Conservation (phyloP, 257 asterid genomes). For the Solanum rostratum region DNA sequence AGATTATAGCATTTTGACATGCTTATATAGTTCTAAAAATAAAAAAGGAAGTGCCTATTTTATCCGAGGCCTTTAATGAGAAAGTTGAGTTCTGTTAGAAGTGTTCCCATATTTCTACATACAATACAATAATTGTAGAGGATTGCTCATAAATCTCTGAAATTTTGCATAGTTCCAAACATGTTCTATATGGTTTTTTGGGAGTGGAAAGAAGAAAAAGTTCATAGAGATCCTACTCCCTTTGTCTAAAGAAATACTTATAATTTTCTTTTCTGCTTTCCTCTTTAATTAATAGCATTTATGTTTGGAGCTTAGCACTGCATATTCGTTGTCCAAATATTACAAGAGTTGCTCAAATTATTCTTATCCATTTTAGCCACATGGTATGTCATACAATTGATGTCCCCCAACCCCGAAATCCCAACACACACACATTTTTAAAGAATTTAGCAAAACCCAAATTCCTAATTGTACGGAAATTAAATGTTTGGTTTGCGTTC, state of each 20-base stretch:
- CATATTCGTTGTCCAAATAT: too few relatives aligned
- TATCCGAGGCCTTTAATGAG: not conserved
- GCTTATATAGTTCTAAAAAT: not conserved
- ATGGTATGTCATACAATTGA: too few relatives aligned
- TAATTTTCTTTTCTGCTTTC: not conserved
- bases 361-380: too few relatives aligned
- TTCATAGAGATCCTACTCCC: too few relatives aligned
- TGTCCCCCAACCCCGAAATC: too few relatives aligned
- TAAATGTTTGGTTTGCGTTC: too few relatives aligned
- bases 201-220: not conserved
- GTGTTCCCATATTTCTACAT: not conserved
- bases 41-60: not conserved
- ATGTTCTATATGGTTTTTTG: not conserved
- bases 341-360: too few relatives aligned
- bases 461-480: too few relatives aligned
- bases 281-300: not conserved
- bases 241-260: not conserved
- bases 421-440: too few relatives aligned
- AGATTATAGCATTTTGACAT: not conserved
- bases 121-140: not conserved
- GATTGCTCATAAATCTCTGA: not conserved
- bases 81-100: not conserved
- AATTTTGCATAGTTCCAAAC: not conserved
- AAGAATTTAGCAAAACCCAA: too few relatives aligned
- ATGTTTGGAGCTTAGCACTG: too few relatives aligned